Conservation (phyloP, 768 basidiomycete genomes). For the Mycena polygramma region DNA sequence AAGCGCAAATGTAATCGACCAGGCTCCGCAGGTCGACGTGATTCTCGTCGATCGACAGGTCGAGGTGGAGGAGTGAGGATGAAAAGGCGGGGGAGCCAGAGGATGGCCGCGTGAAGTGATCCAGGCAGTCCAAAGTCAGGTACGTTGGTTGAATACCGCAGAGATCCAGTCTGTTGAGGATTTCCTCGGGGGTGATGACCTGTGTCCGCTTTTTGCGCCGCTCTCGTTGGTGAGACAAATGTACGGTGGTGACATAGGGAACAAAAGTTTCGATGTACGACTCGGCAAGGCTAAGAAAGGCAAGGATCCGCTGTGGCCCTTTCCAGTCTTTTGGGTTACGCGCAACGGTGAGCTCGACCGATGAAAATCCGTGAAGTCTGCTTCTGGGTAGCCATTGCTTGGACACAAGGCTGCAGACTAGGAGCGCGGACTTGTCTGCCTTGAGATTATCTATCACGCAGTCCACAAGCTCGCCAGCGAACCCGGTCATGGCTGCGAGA, state of each 20-base stretch:
- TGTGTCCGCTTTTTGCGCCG: background rate
- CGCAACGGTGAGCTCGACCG: slow-evolving; percentile 9
- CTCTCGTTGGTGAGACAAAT: background rate
- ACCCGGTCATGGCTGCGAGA: background rate
- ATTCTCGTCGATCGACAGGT: slow-evolving; percentile 9
- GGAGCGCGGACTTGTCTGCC: slow-evolving; percentile 32
- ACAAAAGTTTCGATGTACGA: background rate
- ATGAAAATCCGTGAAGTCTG: slow-evolving; percentile 40
- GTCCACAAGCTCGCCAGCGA: slow-evolving; percentile 21
- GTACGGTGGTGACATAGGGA: background rate
- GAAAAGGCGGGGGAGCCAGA: background rate
- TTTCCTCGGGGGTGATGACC: background rate
- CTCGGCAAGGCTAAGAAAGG: background rate
- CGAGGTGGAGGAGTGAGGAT: slow-evolving; percentile 28
- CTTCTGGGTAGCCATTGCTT: slow-evolving; percentile 41
- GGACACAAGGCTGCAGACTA: slow-evolving; percentile 39
- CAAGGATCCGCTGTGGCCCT: background rate
- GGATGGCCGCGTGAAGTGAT: background rate
- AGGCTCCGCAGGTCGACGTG: background rate
- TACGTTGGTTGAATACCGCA: background rate
- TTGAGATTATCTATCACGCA: slow-evolving; percentile 41
- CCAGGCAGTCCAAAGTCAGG: background rate
- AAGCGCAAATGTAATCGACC: slow-evolving; percentile 6
- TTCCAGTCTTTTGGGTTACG: background rate
- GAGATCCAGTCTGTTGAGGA: background rate